Evolutionary conservation across 192 early-diverging fungal genomes (phyloP).

Genomic region (Umbelopsis ramanniana): DNA sequence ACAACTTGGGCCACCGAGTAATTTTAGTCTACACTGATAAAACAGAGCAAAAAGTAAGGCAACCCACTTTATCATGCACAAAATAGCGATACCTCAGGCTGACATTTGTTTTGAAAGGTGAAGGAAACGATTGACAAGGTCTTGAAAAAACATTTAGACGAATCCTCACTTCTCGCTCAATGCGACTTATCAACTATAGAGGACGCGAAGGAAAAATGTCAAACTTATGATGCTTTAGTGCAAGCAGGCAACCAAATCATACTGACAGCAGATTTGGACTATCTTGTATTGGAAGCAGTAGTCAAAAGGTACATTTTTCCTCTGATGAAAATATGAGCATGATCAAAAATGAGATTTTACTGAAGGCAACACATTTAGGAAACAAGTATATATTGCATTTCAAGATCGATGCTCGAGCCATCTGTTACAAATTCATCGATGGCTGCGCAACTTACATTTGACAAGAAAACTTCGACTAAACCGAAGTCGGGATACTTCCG

Average conservation of each 20-base stretch:
- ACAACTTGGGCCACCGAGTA: conserved; percentile 22
- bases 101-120: not conserved
- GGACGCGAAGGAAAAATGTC: conserved; percentile 7
- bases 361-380: not conserved
- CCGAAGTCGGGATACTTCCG: conserved; percentile 3
- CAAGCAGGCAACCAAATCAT: conserved; percentile 14
- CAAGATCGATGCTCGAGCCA: conserved; percentile 30
- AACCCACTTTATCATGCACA: not conserved
- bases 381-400: conserved; percentile 40
- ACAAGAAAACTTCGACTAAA: conserved; percentile 37
- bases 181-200: conserved; percentile 32
- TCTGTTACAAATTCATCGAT: conserved; percentile 33
- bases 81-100: not conserved
- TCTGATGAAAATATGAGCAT: not conserved
- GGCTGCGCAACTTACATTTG: conserved; percentile 26
- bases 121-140: conserved; percentile 21
- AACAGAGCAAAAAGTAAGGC: conserved; percentile 29
- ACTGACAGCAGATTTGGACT: conserved; percentile 40
- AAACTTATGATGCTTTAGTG: conserved; percentile 29
- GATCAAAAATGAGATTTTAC: not conserved
- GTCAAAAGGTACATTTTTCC: conserved; percentile 23
- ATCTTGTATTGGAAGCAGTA: conserved; percentile 29
- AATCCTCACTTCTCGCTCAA: not conserved
- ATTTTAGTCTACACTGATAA: conserved; percentile 41
- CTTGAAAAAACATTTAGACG: conserved; percentile 5